A percentile compares a stretch with the other conserved stretches of the same genome.
Evolutionary conservation across 2,329 filamentous ascomycete species (phyloP).

Genomic region (Ampelomyces quisqualis): DNA sequence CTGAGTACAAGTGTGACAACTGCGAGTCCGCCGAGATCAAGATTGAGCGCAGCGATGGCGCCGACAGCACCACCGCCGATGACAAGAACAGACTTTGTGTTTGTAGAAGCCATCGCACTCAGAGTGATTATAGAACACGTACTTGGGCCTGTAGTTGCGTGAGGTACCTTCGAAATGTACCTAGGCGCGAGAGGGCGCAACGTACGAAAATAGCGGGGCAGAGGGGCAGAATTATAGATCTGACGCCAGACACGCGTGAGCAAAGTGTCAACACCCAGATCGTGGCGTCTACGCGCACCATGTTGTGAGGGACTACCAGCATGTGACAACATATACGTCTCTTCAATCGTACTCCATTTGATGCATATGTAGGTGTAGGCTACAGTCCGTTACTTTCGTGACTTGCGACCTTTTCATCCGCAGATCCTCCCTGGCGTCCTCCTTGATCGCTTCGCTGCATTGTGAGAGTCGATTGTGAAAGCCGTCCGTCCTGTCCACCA

Average conservation of each 20-base stretch:
- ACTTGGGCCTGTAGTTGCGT: too few species aligned
- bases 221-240: too few species aligned
- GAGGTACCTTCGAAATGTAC: too few species aligned
- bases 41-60: slow-evolving; percentile 57
- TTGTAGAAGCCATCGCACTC: slow-evolving; percentile 25
- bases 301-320: neutral
- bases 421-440: slow-evolving; percentile 30
- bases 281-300: too few species aligned
- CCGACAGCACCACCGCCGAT: slow-evolving; percentile 60
- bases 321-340: slow-evolving; percentile 12
- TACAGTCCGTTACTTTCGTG: slow-evolving; percentile 42
- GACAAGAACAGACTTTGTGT: slow-evolving; percentile 50
- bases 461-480: slow-evolving; percentile 38
- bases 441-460: slow-evolving; percentile 34
- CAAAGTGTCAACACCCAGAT: too few species aligned
- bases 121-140: neutral
- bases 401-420: slow-evolving; percentile 38
- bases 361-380: slow-evolving; percentile 45
- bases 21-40: slow-evolving; percentile 55
- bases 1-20: slow-evolving; percentile 57
- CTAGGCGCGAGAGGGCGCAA: too few species aligned
- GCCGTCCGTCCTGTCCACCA: slow-evolving; percentile 39
- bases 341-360: slow-evolving; percentile 45
- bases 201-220: too few species aligned
- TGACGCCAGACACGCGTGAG: too few species aligned